These are phyloP conservation scores for Globisporangium radiosum DNA, from an alignment of 352 stramenopile genomes.

Conservation along the genomic window DNA sequence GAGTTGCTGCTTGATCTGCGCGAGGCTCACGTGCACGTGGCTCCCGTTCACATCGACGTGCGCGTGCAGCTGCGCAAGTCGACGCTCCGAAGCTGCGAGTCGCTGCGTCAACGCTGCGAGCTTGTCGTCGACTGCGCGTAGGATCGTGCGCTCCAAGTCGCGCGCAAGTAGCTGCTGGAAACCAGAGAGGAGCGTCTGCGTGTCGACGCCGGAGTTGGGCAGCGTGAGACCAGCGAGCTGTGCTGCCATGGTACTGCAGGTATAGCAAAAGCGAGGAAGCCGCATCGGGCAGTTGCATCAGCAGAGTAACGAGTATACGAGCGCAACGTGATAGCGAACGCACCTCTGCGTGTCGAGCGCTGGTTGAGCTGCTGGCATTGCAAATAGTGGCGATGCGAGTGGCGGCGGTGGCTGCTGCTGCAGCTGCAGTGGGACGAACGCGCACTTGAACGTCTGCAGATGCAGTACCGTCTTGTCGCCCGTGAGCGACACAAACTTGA, in stretches of 20 bases:
- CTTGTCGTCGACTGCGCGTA: constrained; percentile 49
- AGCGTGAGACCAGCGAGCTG: constrained; percentile 7
- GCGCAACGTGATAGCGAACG: not conserved
- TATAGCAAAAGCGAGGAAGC: not conserved
- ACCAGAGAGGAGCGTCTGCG: constrained; percentile 33
- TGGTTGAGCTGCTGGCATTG: not conserved
- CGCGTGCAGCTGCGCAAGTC: constrained; percentile 55
- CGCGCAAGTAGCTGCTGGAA: constrained; percentile 61
- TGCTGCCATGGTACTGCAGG: not conserved
- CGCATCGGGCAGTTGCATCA: too few relatives aligned
- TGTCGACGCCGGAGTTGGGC: constrained; percentile 9
- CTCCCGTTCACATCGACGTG: constrained; percentile 33
- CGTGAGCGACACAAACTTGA: constrained; percentile 73
- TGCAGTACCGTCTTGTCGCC: constrained; percentile 42
- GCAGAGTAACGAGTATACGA: too few relatives aligned
- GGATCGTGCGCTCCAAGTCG: constrained; percentile 66
- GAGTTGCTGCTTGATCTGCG: constrained; percentile 41
- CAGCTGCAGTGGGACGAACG: constrained; percentile 26
- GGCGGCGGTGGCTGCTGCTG: constrained; percentile 11
- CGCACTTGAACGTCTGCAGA: constrained; percentile 34
- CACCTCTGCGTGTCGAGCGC: not conserved
- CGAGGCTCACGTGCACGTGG: constrained; percentile 27
- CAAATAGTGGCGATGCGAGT: not conserved
- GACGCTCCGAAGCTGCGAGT: constrained; percentile 57
- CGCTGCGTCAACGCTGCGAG: constrained; percentile 43